Conservation (phyloP, 2,329 filamentous ascomycete genomes). For the Neofusicoccum cordaticola region DNA sequence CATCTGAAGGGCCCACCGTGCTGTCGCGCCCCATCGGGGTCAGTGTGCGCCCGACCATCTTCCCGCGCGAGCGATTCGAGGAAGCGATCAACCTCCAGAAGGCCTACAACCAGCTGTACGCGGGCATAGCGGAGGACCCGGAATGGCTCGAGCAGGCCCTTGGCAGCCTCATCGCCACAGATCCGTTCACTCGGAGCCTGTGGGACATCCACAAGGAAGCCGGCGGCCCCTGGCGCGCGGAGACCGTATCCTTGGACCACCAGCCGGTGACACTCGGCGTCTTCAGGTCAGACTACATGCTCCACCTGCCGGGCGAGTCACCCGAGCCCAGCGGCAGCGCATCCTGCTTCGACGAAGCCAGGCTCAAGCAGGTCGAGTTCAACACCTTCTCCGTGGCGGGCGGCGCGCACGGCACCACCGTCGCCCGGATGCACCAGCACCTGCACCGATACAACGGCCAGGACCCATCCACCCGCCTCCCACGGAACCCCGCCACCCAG, state of each 20-base stretch:
- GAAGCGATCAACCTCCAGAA: slow-evolving; percentile 75
- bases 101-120: slow-evolving; percentile 90
- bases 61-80: slow-evolving; percentile 77
- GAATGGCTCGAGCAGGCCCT: slow-evolving; percentile 69
- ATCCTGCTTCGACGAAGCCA: slow-evolving; percentile 28
- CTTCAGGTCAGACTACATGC: slow-evolving; percentile 97
- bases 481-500: slow-evolving; percentile 67
- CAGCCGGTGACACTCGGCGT: slow-evolving; percentile 75
- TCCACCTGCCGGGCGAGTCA: slow-evolving; percentile 62
- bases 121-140: slow-evolving; percentile 81
- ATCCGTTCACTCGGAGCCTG: slow-evolving; percentile 85
- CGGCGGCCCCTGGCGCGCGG: slow-evolving; percentile 79
- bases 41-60: slow-evolving; percentile 88
- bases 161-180: slow-evolving; percentile 74
- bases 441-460: slow-evolving; percentile 49
- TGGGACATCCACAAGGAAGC: slow-evolving; percentile 87
- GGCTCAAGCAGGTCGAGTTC: slow-evolving; percentile 91
- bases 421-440: slow-evolving; percentile 72
- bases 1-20: slow-evolving; percentile 26
- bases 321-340: slow-evolving; percentile 52
- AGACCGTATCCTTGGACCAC: neutral
- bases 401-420: slow-evolving; percentile 78
- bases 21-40: slow-evolving; percentile 46
- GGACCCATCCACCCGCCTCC: slow-evolving; percentile 52
- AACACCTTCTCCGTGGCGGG: slow-evolving; percentile 99